phyloP scores from a whole-genome alignment of 116 monocot genomes.

The Posidonia oceanica region DNA sequence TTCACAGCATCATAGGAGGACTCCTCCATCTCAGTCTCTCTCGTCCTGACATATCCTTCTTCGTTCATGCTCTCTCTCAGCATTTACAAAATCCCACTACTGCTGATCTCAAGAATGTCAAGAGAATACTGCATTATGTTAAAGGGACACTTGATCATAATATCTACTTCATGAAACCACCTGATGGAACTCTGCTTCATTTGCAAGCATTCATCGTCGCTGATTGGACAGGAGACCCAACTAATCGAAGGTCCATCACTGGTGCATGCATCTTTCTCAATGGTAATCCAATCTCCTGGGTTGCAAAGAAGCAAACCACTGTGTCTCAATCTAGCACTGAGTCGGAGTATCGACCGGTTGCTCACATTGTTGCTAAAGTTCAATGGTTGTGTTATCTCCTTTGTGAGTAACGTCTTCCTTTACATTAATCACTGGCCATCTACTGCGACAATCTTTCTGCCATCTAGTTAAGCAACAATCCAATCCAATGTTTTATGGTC shows the following conservation, averaged over 20 bases:
- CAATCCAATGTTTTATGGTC: not conserved
- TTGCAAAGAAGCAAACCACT: not conserved
- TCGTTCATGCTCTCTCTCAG: too few relatives aligned
- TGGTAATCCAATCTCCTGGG: not conserved
- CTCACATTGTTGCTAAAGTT: not conserved
- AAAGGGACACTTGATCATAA: too few relatives aligned
- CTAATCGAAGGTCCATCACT: not conserved
- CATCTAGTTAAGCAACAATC: not conserved
- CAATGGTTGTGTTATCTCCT: not conserved
- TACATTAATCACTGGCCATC: not conserved
- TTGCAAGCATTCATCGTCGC: not conserved
- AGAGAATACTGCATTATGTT: not conserved
- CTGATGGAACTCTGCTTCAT: too few relatives aligned
- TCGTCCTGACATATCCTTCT: too few relatives aligned
- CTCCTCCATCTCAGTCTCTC: too few relatives aligned
- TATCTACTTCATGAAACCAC: not conserved
- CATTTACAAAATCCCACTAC: too few relatives aligned
- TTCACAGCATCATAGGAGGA: too few relatives aligned
- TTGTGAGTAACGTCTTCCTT: not conserved
- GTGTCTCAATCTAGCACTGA: not conserved
- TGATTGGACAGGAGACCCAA: not conserved
- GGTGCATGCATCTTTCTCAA: not conserved
- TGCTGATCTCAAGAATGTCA: too few relatives aligned
- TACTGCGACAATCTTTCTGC: not conserved
- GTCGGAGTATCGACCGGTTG: not conserved